Evolutionary conservation across 2,329 filamentous ascomycete genomes (phyloP).

Genomic region (Exophiala sideris): DNA sequence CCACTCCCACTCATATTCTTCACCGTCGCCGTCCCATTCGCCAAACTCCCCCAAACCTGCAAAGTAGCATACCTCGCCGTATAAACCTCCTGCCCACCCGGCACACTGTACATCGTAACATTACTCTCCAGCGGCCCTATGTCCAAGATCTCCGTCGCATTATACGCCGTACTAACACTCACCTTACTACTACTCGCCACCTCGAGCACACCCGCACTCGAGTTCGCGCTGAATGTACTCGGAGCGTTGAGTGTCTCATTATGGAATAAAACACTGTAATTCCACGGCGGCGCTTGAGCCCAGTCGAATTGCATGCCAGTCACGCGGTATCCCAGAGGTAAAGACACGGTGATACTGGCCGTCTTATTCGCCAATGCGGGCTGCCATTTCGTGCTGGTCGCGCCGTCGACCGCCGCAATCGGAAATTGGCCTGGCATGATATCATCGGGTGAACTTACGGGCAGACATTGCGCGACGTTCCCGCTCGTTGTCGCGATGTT

Average conservation of each 20-base stretch:
- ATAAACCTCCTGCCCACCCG: conserved; percentile 29
- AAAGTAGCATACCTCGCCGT: conserved; percentile 43
- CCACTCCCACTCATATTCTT: conserved; percentile 39
- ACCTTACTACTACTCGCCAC: conserved; percentile 33
- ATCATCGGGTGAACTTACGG: conserved; percentile 46
- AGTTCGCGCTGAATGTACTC: conserved; percentile 22
- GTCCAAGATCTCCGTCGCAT: conserved; percentile 33
- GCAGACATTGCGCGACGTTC: conserved; percentile 64
- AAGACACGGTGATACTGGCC: conserved; percentile 56
- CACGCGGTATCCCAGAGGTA: conserved; percentile 37
- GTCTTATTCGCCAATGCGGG: conserved; percentile 50
- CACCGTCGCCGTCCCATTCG: conserved; percentile 37
- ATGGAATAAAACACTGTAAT: conserved; percentile 54
- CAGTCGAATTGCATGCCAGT: conserved; percentile 58
- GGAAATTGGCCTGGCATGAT: conserved; percentile 67
- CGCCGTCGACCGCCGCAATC: conserved; percentile 63
- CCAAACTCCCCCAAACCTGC: conserved; percentile 37
- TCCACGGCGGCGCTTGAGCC: conserved; percentile 54
- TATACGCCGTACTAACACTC: conserved; percentile 38
- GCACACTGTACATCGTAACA: conserved; percentile 33
- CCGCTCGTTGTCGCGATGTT: conserved; percentile 52
- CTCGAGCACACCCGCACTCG: neutral
- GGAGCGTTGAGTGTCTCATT: conserved; percentile 40
- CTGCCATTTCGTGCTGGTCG: conserved; percentile 65
- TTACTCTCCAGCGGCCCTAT: conserved; percentile 41